Percentiles rank a stretch among this genome's conserved stretches.
Evolutionary conservation across 2,329 filamentous ascomycete genomes (phyloP).

Genomic region (Penicillium griseofulvum): DNA sequence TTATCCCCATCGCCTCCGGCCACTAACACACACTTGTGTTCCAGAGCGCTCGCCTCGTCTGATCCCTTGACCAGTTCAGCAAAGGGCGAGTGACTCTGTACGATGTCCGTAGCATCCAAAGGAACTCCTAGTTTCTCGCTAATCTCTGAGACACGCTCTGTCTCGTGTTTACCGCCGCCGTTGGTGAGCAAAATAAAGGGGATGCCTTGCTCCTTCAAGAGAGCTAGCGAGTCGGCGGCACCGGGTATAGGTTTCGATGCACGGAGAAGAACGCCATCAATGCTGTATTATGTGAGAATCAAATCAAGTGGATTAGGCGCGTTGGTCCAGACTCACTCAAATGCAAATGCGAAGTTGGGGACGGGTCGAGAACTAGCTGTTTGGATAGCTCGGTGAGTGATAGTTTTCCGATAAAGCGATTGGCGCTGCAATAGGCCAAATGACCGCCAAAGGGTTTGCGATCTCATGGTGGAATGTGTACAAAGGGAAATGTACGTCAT

Average conservation of each 20-base stretch:
- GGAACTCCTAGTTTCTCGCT: slow-evolving; percentile 63
- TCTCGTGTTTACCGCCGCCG: slow-evolving; percentile 83
- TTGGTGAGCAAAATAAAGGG: slow-evolving; percentile 96
- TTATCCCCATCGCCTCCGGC: slow-evolving; percentile 67
- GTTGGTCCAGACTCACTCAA: slow-evolving; percentile 40
- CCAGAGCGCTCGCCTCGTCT: slow-evolving; percentile 52
- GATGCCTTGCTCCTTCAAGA: slow-evolving; percentile 70
- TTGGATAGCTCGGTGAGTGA: slow-evolving; percentile 28
- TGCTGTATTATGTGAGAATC: slow-evolving; percentile 48
- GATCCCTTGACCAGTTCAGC: slow-evolving; percentile 64
- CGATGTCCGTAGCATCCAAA: slow-evolving; percentile 67
- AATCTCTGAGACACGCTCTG: slow-evolving; percentile 68
- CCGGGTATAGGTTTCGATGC: slow-evolving; percentile 75
- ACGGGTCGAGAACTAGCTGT: slow-evolving; percentile 29
- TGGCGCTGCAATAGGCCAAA: slow-evolving; percentile 27
- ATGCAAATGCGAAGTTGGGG: slow-evolving; percentile 46
- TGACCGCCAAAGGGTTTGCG: slow-evolving; percentile 26
- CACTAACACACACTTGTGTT: slow-evolving; percentile 68
- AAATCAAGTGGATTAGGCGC: slow-evolving; percentile 6
- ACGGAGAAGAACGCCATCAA: slow-evolving; percentile 93
- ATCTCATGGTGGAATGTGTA: slow-evolving; percentile 26
- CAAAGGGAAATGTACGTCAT: slow-evolving; percentile 8
- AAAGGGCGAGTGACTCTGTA: slow-evolving; percentile 92
- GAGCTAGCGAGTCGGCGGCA: slow-evolving; percentile 69
- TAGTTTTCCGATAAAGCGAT: slow-evolving; percentile 15